Evolutionary conservation across 129 eudicot genomes (phyloP).

Genomic region (Flaveria ramosissima): DNA sequence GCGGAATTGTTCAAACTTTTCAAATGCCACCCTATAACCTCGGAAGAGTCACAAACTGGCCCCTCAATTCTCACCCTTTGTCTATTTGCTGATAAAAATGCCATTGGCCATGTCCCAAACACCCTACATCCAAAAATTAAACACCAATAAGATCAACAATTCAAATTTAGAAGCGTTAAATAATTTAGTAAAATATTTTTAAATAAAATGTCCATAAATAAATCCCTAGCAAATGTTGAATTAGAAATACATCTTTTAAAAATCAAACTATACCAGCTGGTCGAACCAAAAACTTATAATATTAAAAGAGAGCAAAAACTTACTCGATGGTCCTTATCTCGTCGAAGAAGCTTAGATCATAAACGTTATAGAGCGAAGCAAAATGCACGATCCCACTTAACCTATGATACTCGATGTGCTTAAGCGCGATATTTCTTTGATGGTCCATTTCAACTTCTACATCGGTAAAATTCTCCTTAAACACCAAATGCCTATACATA

Average conservation of each 20-base stretch:
- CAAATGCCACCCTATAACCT: constrained; percentile 93
- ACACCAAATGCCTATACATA: constrained; percentile 93
- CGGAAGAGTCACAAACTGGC: constrained; percentile 82
- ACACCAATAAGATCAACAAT: not conserved
- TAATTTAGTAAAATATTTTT: not conserved
- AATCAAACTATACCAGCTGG: not conserved
- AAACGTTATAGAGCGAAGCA: constrained; percentile 77
- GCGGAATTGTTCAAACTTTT: constrained; percentile 52
- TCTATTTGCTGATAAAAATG: constrained; percentile 63
- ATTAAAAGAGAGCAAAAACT: constrained; percentile 28
- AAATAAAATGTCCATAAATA: not conserved
- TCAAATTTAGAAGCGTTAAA: not conserved
- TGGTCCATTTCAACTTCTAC: constrained; percentile 65
- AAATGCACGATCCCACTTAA: constrained; percentile 94
- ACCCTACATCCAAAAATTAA: constrained; percentile 49
- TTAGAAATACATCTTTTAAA: not conserved
- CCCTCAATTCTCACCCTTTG: constrained; percentile 80
- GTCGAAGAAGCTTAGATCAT: constrained; percentile 88
- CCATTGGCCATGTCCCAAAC: constrained; percentile 97
- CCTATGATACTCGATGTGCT: constrained; percentile 87
- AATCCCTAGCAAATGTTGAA: not conserved
- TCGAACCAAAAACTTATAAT: not conserved
- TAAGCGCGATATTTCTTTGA: constrained; percentile 83
- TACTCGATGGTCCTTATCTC: constrained; percentile 93
- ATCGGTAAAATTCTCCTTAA: constrained; percentile 79